These are phyloP conservation scores for Aspergillus tubingensis DNA, from an alignment of 2,329 filamentous ascomycete genomes.

Conservation along the genomic window DNA sequence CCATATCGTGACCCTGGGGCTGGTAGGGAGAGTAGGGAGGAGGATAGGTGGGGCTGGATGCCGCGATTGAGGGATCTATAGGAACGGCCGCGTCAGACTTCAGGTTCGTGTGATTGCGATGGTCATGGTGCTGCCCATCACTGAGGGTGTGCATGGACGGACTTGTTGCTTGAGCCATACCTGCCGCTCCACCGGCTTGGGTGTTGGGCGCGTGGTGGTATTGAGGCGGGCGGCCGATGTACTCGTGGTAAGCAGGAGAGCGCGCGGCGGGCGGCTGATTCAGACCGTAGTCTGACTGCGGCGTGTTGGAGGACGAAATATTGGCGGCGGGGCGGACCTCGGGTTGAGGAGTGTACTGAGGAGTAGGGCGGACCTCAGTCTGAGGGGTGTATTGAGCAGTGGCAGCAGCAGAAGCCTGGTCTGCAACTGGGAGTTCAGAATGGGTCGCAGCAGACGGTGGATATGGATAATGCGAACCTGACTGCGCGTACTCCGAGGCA, in stretches of 20 bases:
- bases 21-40: constrained; percentile 86
- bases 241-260: constrained; percentile 83
- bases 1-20: constrained; percentile 80
- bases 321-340: constrained; percentile 69
- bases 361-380: constrained; percentile 39
- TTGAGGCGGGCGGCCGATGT: constrained; percentile 71
- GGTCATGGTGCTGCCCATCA: constrained; percentile 72
- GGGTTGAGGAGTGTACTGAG: constrained; percentile 78
- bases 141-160: constrained; percentile 80
- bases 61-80: constrained; percentile 98
- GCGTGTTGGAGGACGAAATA: constrained; percentile 77
- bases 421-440: constrained; percentile 85
- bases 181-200: constrained; percentile 73
- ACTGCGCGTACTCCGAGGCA: constrained; percentile 78
- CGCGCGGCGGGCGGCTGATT: constrained; percentile 73
- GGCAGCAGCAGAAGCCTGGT: constrained; percentile 83
- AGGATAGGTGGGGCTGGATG: constrained; percentile 87
- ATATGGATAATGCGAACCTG: constrained; percentile 73
- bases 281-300: constrained; percentile 84
- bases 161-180: constrained; percentile 99
- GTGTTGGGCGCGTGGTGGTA: constrained; percentile 74
- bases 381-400: constrained; percentile 45
- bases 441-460: constrained; percentile 58
- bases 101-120: constrained; percentile 67
- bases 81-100: constrained; percentile 96